phyloP scores from a whole-genome alignment of 1,139 yeast genomes.

The Protomyces macrosporus region DNA sequence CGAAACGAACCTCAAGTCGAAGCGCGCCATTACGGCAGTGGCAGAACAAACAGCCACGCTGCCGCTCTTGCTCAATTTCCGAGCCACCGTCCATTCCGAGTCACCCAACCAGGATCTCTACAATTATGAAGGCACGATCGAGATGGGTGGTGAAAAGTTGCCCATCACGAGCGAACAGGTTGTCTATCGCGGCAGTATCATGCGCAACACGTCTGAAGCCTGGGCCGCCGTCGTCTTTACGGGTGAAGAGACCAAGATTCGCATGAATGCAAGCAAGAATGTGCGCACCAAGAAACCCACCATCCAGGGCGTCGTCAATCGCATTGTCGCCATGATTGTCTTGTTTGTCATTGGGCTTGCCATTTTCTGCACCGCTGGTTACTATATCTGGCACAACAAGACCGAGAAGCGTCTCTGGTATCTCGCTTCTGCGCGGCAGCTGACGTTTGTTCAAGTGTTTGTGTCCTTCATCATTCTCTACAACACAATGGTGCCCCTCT shows the following conservation, averaged over 20 bases:
- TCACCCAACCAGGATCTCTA: conserved; percentile 89
- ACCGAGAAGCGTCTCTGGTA: conserved; percentile 59
- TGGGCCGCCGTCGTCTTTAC: conserved; percentile 82
- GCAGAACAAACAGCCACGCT: conserved; percentile 50
- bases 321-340: conserved; percentile 84
- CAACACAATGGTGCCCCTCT: conserved; percentile 89
- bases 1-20: conserved; percentile 81
- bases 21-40: conserved; percentile 60
- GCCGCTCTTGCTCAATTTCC: conserved; percentile 48
- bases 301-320: conserved; percentile 72
- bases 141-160: conserved; percentile 40
- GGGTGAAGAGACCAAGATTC: conserved; percentile 91
- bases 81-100: conserved; percentile 56
- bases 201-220: conserved; percentile 70
- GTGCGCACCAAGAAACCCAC: conserved; percentile 93
- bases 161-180: conserved; percentile 78
- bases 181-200: conserved; percentile 78
- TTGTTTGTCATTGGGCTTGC: conserved; percentile 67
- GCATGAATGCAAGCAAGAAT: conserved; percentile 88
- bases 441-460: conserved; percentile 56
- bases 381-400: conserved; percentile 50
- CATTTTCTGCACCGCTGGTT: conserved; percentile 76
- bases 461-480: conserved; percentile 97
- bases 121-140: conserved; percentile 77
- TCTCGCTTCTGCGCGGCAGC: conserved; percentile 75